Evolutionary conservation across 73 alveolate species (phyloP).

Genomic region (Breviolum minutum): DNA sequence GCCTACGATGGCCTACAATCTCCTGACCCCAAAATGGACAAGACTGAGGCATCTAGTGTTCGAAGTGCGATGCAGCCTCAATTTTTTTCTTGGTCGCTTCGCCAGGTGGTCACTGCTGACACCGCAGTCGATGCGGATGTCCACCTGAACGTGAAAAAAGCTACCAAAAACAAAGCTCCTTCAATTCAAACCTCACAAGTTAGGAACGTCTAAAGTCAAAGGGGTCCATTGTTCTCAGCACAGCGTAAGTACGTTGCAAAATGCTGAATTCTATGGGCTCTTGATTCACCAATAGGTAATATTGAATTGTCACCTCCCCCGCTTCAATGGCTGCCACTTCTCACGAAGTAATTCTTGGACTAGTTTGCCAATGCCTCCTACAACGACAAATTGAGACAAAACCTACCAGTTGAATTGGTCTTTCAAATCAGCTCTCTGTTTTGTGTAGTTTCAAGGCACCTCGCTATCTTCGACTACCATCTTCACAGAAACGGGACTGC

Average conservation of each 20-base stretch:
- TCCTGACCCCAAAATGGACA: neutral
- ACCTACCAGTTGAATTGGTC: too few relatives aligned
- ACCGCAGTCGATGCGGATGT: neutral
- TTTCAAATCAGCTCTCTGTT: too few relatives aligned
- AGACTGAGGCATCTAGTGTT: neutral
- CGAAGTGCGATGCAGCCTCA: neutral
- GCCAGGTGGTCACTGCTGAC: neutral
- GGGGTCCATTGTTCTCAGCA: neutral
- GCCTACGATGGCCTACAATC: neutral
- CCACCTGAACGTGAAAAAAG: neutral
- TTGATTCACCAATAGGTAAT: neutral
- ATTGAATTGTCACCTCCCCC: too few relatives aligned
- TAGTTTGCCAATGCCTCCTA: too few relatives aligned
- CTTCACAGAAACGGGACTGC: neutral
- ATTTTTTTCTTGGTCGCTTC: conserved; percentile 10
- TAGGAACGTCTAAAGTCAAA: neutral
- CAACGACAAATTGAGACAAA: too few relatives aligned
- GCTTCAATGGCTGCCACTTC: too few relatives aligned
- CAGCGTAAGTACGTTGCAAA: neutral
- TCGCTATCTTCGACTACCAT: conserved; percentile 10
- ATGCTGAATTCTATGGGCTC: neutral
- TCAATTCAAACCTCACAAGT: too few relatives aligned
- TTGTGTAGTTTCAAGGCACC: neutral
- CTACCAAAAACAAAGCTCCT: neutral
- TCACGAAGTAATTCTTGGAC: too few relatives aligned